Conservation (phyloP, 371 early-diverging fungal genomes). For the Syncephalastrum contaminatum region DNA sequence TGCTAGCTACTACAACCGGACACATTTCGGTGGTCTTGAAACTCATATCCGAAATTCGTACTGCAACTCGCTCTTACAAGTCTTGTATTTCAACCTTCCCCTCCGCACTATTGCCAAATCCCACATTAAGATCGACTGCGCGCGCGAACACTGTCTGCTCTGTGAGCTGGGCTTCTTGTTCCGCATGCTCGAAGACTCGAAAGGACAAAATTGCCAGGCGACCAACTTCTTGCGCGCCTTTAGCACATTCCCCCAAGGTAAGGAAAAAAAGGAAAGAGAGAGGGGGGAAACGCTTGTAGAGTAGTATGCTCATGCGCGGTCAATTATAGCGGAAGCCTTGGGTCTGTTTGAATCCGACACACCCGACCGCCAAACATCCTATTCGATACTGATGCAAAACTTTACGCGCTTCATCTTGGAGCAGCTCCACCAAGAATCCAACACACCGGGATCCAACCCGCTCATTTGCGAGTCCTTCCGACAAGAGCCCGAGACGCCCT, state of each 20-base stretch:
- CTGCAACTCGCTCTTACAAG: conserved; percentile 86
- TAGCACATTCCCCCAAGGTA: conserved; percentile 81
- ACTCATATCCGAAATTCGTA: conserved; percentile 89
- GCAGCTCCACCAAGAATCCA: conserved; percentile 78
- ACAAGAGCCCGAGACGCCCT: conserved; percentile 24
- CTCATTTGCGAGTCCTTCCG: conserved; percentile 27
- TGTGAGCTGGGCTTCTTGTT: conserved; percentile 94
- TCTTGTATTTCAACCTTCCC: conserved; percentile 70
- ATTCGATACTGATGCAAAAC: conserved; percentile 77
- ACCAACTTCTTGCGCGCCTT: conserved; percentile 86
- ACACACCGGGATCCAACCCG: conserved; percentile 30
- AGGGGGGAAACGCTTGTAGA: no score
- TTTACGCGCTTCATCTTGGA: conserved; percentile 90
- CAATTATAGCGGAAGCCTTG: conserved; percentile 63
- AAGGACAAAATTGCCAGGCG: conserved; percentile 94
- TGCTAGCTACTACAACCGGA: conserved; percentile 78
- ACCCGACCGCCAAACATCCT: conserved; percentile 58
- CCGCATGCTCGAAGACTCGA: conserved; percentile 85
- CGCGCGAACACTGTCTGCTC: conserved; percentile 74
- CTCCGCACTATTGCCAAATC: conserved; percentile 68
- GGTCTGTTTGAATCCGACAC: conserved; percentile 85
- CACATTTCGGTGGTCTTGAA: conserved; percentile 84
- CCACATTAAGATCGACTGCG: conserved; percentile 73
- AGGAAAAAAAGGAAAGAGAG: neutral
- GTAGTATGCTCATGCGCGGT: neutral